Percentiles rank a stretch among this genome's conserved stretches.
These are phyloP conservation scores for Chrysopogon serrulatus DNA, from an alignment of 176 grass and related monocot genomes.

Conservation along the genomic window DNA sequence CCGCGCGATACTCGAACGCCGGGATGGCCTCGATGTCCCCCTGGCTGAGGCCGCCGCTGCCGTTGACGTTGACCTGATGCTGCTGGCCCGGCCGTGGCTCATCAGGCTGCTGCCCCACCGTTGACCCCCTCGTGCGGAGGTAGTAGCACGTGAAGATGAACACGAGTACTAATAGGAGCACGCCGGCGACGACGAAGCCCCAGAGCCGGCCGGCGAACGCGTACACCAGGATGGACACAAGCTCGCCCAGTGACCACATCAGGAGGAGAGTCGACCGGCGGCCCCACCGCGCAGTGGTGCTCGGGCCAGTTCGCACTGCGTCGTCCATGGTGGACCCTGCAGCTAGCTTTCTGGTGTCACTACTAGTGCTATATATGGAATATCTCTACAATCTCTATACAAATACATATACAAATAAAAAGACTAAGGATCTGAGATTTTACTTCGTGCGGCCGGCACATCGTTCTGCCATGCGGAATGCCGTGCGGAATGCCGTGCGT, in stretches of 20 bases:
- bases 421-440: too few species aligned
- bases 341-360: too few species aligned
- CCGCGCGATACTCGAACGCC: not conserved
- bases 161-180: not conserved
- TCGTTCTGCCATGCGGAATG: too few species aligned
- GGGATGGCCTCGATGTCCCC: conserved; percentile 5
- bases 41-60: not conserved
- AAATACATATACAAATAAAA: too few species aligned
- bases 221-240: not conserved
- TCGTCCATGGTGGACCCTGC: not conserved
- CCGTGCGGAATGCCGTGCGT: too few species aligned
- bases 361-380: too few species aligned
- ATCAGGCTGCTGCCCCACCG: not conserved
- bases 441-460: too few species aligned
- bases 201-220: not conserved
- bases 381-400: too few species aligned
- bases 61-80: not conserved
- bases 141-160: not conserved
- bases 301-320: not conserved
- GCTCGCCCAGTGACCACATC: not conserved
- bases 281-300: not conserved
- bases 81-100: not conserved
- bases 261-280: not conserved
- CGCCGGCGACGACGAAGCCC: not conserved
- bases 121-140: not conserved